A percentile compares a stretch with the other conserved stretches of the same genome.
These are phyloP conservation scores for Penicillium sp. DNA, from an alignment of 2,329 filamentous ascomycete species.

Conservation along the genomic window DNA sequence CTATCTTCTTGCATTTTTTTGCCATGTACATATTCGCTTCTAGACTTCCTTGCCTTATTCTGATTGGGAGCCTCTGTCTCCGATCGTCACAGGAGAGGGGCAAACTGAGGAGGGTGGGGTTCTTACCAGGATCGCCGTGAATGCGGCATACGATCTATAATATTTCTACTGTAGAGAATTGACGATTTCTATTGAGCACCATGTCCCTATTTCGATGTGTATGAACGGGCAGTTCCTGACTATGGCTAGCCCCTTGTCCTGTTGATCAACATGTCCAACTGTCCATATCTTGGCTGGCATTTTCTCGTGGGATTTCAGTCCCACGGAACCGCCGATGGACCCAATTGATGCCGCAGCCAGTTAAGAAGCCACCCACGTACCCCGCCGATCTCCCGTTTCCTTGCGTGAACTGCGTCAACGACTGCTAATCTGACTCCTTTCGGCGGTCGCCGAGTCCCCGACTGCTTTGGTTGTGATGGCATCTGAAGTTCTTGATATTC, in stretches of 20 bases:
- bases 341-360: constrained; percentile 2
- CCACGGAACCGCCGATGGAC: constrained; percentile 1
- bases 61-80: not conserved
- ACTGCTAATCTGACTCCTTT: constrained; percentile 14
- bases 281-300: not conserved
- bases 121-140: not conserved
- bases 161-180: not conserved
- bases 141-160: not conserved
- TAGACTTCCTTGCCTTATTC: constrained; percentile 1
- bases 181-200: too few relatives aligned
- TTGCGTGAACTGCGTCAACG: constrained; percentile 16
- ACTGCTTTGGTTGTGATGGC: not conserved
- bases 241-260: not conserved
- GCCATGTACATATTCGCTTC: constrained; percentile 17
- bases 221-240: not conserved
- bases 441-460: not conserved
- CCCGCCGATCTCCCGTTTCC: constrained; percentile 23
- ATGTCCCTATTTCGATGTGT: too few relatives aligned
- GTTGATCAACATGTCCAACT: not conserved
- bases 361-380: constrained; percentile 2
- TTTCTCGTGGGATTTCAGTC: not conserved
- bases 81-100: not conserved
- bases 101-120: not conserved
- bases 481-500: not conserved
- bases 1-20: not conserved